Evolutionary conservation across 192 early-diverging fungal species (phyloP).

Genomic region (Coemansia sp.): DNA sequence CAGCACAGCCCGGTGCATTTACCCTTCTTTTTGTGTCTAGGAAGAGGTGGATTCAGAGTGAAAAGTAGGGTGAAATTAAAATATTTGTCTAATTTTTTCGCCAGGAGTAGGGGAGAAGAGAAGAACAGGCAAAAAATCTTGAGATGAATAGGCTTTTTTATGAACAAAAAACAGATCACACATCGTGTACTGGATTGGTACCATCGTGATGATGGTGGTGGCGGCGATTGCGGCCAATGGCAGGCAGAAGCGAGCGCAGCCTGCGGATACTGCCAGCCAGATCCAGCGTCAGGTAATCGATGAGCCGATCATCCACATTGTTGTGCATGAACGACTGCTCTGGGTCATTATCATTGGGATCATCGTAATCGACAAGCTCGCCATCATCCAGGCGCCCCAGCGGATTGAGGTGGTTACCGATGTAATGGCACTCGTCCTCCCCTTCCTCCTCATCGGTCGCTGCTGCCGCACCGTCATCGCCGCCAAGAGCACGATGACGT

Average conservation of each 20-base stretch:
- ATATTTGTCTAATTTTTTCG: background rate
- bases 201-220: background rate
- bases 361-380: slow-evolving; percentile 53
- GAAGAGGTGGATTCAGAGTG: background rate
- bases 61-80: background rate
- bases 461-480: too few relatives aligned
- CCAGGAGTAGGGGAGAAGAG: background rate
- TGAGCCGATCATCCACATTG: slow-evolving; percentile 45
- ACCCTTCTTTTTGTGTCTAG: too few relatives aligned
- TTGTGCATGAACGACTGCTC: slow-evolving; percentile 46
- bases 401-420: slow-evolving; percentile 46
- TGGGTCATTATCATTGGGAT: slow-evolving; percentile 35
- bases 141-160: background rate
- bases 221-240: slow-evolving; percentile 5
- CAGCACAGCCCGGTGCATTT: slow-evolving; percentile 29
- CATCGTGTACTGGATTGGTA: background rate
- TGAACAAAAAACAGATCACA: too few relatives aligned
- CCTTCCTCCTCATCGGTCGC: slow-evolving; percentile 5
- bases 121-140: background rate
- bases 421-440: slow-evolving; percentile 31
- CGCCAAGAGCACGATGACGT: too few relatives aligned
- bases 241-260: slow-evolving; percentile 24
- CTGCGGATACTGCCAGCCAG: slow-evolving; percentile 27
- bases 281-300: slow-evolving; percentile 42
- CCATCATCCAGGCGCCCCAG: slow-evolving; percentile 44